Evolutionary conservation across 2,329 filamentous ascomycete genomes (phyloP), one percentile per base, ranked within the genome.

Genomic region (Aspergillus pseudoterreus): DNA sequence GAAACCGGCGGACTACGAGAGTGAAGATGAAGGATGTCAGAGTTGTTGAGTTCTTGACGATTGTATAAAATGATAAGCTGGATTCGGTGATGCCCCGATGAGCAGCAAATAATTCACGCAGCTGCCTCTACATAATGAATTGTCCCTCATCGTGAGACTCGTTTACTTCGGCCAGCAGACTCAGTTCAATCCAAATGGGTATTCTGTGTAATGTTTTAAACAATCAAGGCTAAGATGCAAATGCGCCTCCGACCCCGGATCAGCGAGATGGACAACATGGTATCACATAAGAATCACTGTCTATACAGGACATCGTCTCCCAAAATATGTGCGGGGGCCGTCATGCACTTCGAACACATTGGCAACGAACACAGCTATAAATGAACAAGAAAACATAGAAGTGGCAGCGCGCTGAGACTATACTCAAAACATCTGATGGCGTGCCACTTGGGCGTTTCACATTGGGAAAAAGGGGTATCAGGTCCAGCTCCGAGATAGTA

Each of bases 1-100:
- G 24, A 53, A 50, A 32, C 15, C 11, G 4, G 6, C 8, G 12
- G 36, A 48, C 11, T 51, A 57, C 4, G 53, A 49, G 4, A 57
- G 53, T 45, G 57, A 61, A n/a, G 57, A 61, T 39, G 59, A 61
- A 36, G 58, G 58, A 21, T 61, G 58, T 35, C 52, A 59, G 42
- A 59, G 57, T 39, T 51, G 52, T 49, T 53, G 36, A 14, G 52
- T 46, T 36, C 27, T 9, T 30, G 27, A 10, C 27, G 27, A 30
- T 36, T 22, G 15, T 38, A 42, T 22, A 6, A 22, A 22, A 22
- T 22, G 22, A 30, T 22, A n/a, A 4, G n/a, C 42, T 44, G 22
- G 4, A n/a, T 19, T 27, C 11, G 19, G 19, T 9, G 8, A 22
- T 44, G 19, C n/a, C n/a, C 17, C 22, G 22, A 22, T 22, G 22